Percentiles rank a stretch among this genome's conserved stretches.
These are phyloP conservation scores for Fonsecaea monophora DNA, from an alignment of 2,329 filamentous ascomycete genomes.

Conservation along the genomic window DNA sequence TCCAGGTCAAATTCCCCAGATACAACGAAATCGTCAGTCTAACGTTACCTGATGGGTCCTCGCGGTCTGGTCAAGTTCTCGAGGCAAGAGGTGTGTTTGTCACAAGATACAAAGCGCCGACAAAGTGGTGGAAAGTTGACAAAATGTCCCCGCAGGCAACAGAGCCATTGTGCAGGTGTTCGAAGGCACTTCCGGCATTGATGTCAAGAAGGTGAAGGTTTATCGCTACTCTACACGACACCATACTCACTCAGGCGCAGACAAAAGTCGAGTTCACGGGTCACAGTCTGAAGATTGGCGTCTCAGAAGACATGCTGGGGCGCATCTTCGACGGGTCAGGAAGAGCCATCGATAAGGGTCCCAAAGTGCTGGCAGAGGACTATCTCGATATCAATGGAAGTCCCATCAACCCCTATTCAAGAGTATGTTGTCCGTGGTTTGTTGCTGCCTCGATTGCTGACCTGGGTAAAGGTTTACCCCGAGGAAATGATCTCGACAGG, in stretches of 20 bases:
- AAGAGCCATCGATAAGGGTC: conserved; percentile 97
- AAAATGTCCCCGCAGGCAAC: conserved; percentile 66
- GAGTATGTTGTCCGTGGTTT: conserved; percentile 64
- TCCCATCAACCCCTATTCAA: conserved; percentile 97
- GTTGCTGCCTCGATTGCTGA: conserved; percentile 21
- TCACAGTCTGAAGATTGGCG: conserved; percentile 95
- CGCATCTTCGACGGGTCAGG: conserved; percentile 99
- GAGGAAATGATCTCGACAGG: conserved; percentile 99
- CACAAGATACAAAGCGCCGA: conserved; percentile 11
- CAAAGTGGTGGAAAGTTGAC: conserved; percentile 25
- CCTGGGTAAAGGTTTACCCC: conserved; percentile 78
- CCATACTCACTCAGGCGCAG: conserved; percentile 56
- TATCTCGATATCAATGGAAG: conserved; percentile 99
- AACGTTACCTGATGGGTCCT: conserved; percentile 92
- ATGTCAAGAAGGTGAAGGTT: conserved; percentile 86
- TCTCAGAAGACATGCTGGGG: conserved; percentile 99
- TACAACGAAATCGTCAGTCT: conserved; percentile 98
- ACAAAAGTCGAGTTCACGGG: conserved; percentile 98
- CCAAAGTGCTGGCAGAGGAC: conserved; percentile 96
- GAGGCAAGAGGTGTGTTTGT: conserved; percentile 85
- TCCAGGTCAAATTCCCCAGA: conserved; percentile 91
- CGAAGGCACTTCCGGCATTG: conserved; percentile 94
- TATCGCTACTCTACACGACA: conserved; percentile 16
- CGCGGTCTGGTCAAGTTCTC: conserved; percentile 92
- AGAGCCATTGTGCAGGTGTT: conserved; percentile 98